These are phyloP conservation scores for Blepharisma stoltei DNA, from an alignment of 73 alveolate species.

Conservation along the genomic window DNA sequence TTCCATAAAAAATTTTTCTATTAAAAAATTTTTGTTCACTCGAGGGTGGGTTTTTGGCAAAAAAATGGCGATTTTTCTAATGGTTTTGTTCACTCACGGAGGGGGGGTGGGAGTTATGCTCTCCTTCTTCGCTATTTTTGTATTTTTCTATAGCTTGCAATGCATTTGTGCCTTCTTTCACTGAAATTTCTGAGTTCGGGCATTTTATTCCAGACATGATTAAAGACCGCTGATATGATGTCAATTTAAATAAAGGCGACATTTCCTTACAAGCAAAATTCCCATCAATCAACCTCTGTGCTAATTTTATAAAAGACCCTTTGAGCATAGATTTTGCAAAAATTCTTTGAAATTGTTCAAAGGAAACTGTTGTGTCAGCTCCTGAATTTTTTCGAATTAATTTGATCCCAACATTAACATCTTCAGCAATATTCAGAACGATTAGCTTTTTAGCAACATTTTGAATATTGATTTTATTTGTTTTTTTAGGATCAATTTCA, in stretches of 20 bases:
- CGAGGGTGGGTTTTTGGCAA: too few species aligned
- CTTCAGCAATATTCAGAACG: not conserved
- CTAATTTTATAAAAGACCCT: conserved; percentile 11
- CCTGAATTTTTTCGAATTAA: not conserved
- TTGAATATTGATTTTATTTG: not conserved
- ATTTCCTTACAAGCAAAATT: conserved; percentile 16
- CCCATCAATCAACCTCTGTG: conserved; percentile 4
- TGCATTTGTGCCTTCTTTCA: not conserved
- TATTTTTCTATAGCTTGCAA: conserved; percentile 3
- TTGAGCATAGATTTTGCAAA: conserved; percentile 17
- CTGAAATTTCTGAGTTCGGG: conserved; percentile 7
- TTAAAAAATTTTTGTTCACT: too few species aligned
- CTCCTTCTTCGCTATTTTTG: not conserved
- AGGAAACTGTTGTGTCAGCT: not conserved
- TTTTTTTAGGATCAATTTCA: not conserved
- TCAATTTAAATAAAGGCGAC: conserved; percentile 17
- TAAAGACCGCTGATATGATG: conserved; percentile 17
- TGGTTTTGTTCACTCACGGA: too few species aligned
- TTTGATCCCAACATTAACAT: not conserved
- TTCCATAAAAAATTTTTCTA: too few species aligned
- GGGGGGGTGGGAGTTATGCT: too few species aligned
- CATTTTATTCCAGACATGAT: conserved; percentile 15
- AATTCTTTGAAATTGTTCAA: not conserved
- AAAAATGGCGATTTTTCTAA: too few species aligned
- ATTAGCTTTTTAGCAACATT: not conserved